Evolutionary conservation across 495 filamentous ascomycete species (phyloP).

Genomic region (Darksidea phi): DNA sequence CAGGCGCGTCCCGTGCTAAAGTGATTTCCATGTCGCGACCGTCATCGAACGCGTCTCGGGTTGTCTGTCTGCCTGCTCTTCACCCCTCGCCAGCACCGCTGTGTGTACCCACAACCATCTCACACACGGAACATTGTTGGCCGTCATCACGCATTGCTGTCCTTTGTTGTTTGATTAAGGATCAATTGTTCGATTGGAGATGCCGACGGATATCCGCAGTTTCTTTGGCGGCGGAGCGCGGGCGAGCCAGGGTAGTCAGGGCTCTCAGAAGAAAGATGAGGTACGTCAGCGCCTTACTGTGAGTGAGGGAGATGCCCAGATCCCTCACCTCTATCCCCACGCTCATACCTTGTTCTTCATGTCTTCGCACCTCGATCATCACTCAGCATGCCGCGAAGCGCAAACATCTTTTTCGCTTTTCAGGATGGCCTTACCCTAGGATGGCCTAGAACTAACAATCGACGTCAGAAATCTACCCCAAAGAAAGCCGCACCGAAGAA

Average conservation of each 20-base stretch:
- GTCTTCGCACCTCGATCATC: not conserved
- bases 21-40: slow-evolving; percentile 16
- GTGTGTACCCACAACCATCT: not conserved
- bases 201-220: slow-evolving; percentile 45
- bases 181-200: slow-evolving; percentile 17
- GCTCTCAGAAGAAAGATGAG: slow-evolving; percentile 35
- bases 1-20: slow-evolving; percentile 18
- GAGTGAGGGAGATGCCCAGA: not conserved
- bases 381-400: slow-evolving; percentile 3
- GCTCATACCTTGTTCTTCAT: not conserved
- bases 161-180: not conserved
- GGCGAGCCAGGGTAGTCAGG: slow-evolving; percentile 25
- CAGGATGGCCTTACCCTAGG: not conserved
- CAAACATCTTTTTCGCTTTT: not conserved
- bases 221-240: slow-evolving; percentile 45
- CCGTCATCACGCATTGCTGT: not conserved
- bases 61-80: not conserved
- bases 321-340: not conserved
- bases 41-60: slow-evolving; percentile 25
- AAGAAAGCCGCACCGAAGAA: slow-evolving; percentile 26
- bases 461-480: slow-evolving; percentile 2
- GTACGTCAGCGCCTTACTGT: slow-evolving; percentile 13
- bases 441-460: slow-evolving; percentile 1
- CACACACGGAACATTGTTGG: not conserved
- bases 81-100: slow-evolving; percentile 17